Evolutionary conservation across 129 eudicot species (phyloP), one percentile per base, ranked within the genome.

Genomic region (Rutidosis leptorrhynchoides): DNA sequence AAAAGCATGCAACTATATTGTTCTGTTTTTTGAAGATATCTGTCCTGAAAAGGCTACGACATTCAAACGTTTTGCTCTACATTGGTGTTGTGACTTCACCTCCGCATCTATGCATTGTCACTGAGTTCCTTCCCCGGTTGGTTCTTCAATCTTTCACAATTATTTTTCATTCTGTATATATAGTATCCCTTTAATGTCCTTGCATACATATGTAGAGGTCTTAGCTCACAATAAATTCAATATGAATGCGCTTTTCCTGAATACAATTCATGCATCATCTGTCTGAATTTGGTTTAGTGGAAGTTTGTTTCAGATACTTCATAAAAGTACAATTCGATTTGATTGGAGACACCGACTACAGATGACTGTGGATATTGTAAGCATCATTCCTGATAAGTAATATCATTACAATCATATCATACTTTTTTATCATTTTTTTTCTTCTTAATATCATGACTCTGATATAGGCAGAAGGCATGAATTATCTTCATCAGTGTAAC

Each of bases 1-100:
- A 35, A 35, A 35, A 9, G 14, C 2, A 8, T 35, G 1, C 10
- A 35, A 35, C 42, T 35, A 3, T 35, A 35, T 35, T 35, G 14
- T 35, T 35, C 10, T 35, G 10, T 37, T 1, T 35, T 35, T 35
- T 35, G 42, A 35, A 33, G 11, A 33, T 33, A 33, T 83, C 94
- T 37, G 78, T 91, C 5, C 87, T 91, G 96, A 87, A 87, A 80
- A 80, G 87, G 59, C 93, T 91, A 42, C 82, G 96, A 74, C 94
- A 87, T 80, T 96, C 98, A 64, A 87, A 88, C 75, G 81, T 91
- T 65, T 82, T 91, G 71, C 83, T 91, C 28, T 88, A 87, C 81
- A 87, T 91, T 95, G 98, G 96, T 25, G 87, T 90, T 19, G 95
- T 83, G 48, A 79, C 95, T 62, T 81, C 98, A 65, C 86, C 98